Evolutionary conservation across 2,329 filamentous ascomycete genomes (phyloP).

Genomic region (Aureobasidium subglaciale): DNA sequence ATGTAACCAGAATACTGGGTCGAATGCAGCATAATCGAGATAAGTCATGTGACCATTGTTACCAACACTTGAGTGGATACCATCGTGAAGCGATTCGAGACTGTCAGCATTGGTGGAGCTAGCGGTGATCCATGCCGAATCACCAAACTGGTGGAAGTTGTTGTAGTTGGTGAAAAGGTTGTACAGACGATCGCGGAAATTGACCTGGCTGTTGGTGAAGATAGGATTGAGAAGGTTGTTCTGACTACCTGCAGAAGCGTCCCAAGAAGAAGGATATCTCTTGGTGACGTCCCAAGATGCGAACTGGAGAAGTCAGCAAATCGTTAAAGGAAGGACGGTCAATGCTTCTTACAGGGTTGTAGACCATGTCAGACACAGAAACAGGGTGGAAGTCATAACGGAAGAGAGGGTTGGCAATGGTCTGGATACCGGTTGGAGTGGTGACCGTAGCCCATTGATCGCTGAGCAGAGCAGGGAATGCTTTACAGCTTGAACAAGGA

Average conservation of each 20-base stretch:
- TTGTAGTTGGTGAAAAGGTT: slow-evolving; percentile 61
- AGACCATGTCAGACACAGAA: slow-evolving; percentile 51
- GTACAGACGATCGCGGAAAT: slow-evolving; percentile 56
- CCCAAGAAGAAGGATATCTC: slow-evolving; percentile 44
- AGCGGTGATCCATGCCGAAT: slow-evolving; percentile 52
- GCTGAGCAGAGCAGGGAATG: slow-evolving; percentile 34
- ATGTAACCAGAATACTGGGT: slow-evolving; percentile 73
- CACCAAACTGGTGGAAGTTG: slow-evolving; percentile 63
- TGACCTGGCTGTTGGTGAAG: slow-evolving; percentile 46
- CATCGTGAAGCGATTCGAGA: slow-evolving; percentile 42
- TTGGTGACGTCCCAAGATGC: slow-evolving; percentile 55
- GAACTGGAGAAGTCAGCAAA: slow-evolving; percentile 38
- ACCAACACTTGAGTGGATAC: slow-evolving; percentile 48
- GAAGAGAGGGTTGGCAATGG: slow-evolving; percentile 30
- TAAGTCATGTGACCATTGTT: slow-evolving; percentile 61
- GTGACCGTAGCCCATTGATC: slow-evolving; percentile 32
- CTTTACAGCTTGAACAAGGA: slow-evolving; percentile 25
- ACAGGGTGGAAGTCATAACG: slow-evolving; percentile 43
- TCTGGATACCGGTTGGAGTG: slow-evolving; percentile 27
- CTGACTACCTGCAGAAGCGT: slow-evolving; percentile 46
- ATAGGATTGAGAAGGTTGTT: slow-evolving; percentile 50
- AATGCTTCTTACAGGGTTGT: slow-evolving; percentile 49
- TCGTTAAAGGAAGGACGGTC: not conserved
- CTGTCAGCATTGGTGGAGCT: slow-evolving; percentile 50
- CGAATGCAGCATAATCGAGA: slow-evolving; percentile 66